These are phyloP conservation scores for Claviceps monticola DNA, from an alignment of 2,329 filamentous ascomycete species.

Conservation along the genomic window DNA sequence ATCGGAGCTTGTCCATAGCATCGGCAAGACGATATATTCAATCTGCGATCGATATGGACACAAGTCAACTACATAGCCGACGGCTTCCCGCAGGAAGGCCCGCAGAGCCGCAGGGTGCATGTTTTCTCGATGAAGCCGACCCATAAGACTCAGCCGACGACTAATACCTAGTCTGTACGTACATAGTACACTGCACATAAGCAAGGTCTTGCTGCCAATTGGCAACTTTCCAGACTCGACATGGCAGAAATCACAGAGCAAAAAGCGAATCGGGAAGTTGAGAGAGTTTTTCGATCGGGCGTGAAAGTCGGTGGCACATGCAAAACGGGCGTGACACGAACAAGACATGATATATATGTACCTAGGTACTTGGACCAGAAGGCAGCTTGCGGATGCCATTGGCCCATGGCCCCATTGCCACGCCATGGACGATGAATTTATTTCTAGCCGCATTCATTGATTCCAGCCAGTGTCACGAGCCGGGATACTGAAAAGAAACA, in stretches of 20 bases:
- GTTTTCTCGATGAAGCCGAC: not conserved
- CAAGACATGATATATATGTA: too few species aligned
- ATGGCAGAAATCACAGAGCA: not conserved
- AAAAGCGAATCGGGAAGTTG: not conserved
- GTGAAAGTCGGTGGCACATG: not conserved
- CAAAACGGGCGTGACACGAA: too few species aligned
- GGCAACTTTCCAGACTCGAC: not conserved
- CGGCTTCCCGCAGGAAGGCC: not conserved
- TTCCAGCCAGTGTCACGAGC: not conserved
- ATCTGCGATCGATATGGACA: not conserved
- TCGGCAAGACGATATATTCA: not conserved
- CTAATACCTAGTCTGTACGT: not conserved
- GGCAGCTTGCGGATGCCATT: too few species aligned
- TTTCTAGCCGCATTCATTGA: not conserved
- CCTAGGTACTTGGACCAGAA: too few species aligned
- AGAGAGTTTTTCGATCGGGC: not conserved
- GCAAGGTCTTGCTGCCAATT: not conserved
- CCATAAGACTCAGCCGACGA: not conserved
- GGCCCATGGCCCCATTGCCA: too few species aligned
- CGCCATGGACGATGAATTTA: not conserved
- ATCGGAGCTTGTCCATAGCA: not conserved
- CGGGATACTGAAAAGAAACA: not conserved
- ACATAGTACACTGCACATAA: not conserved
- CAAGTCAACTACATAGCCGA: not conserved
- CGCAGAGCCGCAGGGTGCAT: not conserved